phyloP scores from a whole-genome alignment of 176 grass and related monocot species.

The Canna indica region DNA sequence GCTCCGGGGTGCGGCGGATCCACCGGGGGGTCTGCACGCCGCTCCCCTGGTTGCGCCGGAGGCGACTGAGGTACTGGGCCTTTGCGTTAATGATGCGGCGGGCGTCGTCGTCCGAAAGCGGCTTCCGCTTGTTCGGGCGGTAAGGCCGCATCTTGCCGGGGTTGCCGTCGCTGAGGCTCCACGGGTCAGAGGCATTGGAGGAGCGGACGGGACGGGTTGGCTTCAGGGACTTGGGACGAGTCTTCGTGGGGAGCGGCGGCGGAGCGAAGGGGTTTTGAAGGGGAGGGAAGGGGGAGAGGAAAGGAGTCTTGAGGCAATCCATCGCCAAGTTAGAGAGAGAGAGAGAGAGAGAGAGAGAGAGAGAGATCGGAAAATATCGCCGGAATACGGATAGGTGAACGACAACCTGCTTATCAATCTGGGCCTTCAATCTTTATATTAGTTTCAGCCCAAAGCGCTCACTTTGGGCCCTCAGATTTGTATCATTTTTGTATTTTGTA shows the following conservation, averaged over 20 bases:
- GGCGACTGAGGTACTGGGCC: slow-evolving; percentile 56
- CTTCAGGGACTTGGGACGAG: background rate
- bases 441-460: too few species aligned
- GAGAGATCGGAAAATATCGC: background rate
- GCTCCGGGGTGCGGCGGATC: slow-evolving; percentile 62
- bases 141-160: slow-evolving; percentile 22
- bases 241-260: background rate
- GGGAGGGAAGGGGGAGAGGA: slow-evolving; percentile 24
- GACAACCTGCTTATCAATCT: slow-evolving; percentile 5
- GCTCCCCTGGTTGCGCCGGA: slow-evolving; percentile 62
- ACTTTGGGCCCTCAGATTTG: background rate
- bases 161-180: slow-evolving; percentile 43
- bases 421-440: background rate
- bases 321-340: background rate
- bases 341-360: background rate
- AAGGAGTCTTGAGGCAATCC: slow-evolving; percentile 16
- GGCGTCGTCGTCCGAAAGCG: slow-evolving; percentile 29
- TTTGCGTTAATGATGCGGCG: slow-evolving; percentile 62
- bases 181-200: slow-evolving; percentile 19
- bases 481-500: too few species aligned
- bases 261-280: slow-evolving; percentile 16
- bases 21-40: slow-evolving; percentile 63
- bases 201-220: slow-evolving; percentile 9
- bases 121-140: slow-evolving; percentile 26
- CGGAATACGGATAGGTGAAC: slow-evolving; percentile 7